Evolutionary conservation across 352 stramenopile genomes (phyloP), one percentile per base, ranked within the genome.

Genomic region (Thraustochytrium striatum): DNA sequence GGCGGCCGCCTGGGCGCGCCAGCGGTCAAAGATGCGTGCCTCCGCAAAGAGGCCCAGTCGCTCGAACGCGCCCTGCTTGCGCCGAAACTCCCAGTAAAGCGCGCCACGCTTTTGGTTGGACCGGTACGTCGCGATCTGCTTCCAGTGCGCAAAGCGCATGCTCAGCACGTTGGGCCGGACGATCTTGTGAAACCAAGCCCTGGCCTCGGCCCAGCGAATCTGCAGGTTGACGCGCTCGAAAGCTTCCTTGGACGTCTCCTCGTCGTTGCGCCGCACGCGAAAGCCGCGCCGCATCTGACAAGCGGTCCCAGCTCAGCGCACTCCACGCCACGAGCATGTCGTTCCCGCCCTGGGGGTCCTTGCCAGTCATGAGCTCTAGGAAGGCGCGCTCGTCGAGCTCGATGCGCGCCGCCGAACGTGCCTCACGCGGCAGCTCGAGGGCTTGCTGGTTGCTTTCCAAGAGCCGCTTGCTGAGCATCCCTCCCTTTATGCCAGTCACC

Each of bases 161-260:
- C 39, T 30, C 41, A 75, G 39, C 32, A 41, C 9, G 43, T 75
- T 41, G 11, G 65, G 65, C 41, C 30, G 21, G 3, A 75, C 65
- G 16, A 62, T 38, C 8, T 30, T 30, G 8, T 43, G 3, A 25
- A 30, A 75, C 11, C 43, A 75, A 25, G 65, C 11, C 0, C 65
- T 30, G 1, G 65, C 65, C 65, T 75, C 65, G 7, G 30, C 30
- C 65, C 65, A 75, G 44, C 65, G 65, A 25, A 75, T 65, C 7
- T 61, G 25, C 13, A 9, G 25, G 30, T 75, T 75, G 41, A 75
- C 36, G 35, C 50, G 43, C 47, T 75, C 44, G 50, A 75, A 75
- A 7, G 65, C 33, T 7, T 65, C 65, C 16, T 62, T 16, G 30
- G 44, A 33, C 36, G 43, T 43, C 3, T 75, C 25, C 16, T 55